Conservation (phyloP, 2,329 filamentous ascomycete species). For the Drechslerella dactyloides region DNA sequence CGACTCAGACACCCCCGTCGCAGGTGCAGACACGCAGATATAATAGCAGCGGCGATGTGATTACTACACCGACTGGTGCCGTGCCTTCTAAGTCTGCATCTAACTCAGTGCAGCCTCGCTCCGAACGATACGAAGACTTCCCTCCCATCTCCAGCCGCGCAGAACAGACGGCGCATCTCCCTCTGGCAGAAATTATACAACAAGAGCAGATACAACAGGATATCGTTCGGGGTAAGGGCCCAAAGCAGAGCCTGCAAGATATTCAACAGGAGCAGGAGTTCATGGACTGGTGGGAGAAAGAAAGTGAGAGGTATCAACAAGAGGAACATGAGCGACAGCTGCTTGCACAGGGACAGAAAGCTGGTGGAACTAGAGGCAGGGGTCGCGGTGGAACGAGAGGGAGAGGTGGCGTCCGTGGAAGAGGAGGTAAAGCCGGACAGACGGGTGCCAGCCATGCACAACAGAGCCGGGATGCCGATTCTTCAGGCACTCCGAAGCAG, state of each 20-base stretch:
- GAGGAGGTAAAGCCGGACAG: constrained; percentile 24
- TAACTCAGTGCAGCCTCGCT: constrained; percentile 11
- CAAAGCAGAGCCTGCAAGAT: constrained; percentile 87
- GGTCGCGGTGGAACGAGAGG: constrained; percentile 20
- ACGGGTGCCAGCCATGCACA: not conserved
- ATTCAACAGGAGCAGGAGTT: constrained; percentile 98
- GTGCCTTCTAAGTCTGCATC: constrained; percentile 3
- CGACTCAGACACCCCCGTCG: constrained; percentile 18
- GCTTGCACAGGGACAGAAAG: constrained; percentile 25
- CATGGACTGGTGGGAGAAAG: constrained; percentile 93
- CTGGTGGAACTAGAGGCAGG: constrained; percentile 13
- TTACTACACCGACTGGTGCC: constrained; percentile 2
- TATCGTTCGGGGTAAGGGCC: constrained; percentile 78
- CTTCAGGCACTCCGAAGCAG: constrained; percentile 5
- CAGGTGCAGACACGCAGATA: constrained; percentile 36
- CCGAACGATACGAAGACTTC: constrained; percentile 32
- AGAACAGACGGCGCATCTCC: constrained; percentile 63
- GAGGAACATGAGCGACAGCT: constrained; percentile 23
- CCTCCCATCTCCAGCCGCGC: constrained; percentile 24
- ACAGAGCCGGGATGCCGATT: not conserved
- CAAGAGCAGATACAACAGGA: constrained; percentile 86
- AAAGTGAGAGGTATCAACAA: constrained; percentile 66
- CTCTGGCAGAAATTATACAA: constrained; percentile 85
- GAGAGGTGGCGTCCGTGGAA: not conserved
- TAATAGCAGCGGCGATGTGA: constrained; percentile 33